These are phyloP conservation scores for Apiotrichum brassicae DNA, from an alignment of 1,284 basidiomycete species.

Conservation along the genomic window DNA sequence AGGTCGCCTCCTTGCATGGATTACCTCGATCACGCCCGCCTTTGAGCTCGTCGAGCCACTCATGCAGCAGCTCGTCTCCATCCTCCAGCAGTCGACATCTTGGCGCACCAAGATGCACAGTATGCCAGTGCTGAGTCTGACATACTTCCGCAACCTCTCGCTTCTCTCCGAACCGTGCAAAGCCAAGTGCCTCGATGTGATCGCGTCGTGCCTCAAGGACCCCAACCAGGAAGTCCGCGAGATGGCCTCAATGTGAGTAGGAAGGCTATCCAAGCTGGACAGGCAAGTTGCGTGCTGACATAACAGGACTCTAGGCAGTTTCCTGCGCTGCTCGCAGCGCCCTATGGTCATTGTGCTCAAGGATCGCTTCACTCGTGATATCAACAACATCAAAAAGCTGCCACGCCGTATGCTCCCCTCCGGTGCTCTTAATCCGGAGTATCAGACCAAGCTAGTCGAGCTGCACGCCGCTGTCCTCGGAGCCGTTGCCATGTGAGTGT, in stretches of 20 bases:
- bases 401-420: constrained; percentile 60
- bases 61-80: constrained; percentile 44
- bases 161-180: constrained; percentile 63
- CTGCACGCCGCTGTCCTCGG: constrained; percentile 88
- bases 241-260: constrained; percentile 68
- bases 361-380: constrained; percentile 69
- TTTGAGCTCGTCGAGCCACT: constrained; percentile 47
- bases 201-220: constrained; percentile 62
- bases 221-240: constrained; percentile 91
- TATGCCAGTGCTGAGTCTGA: constrained; percentile 47
- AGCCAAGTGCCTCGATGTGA: constrained; percentile 62
- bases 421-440: constrained; percentile 54
- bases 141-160: constrained; percentile 60
- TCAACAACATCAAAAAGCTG: constrained; percentile 57
- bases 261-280: too few species aligned
- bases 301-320: constrained; percentile 64
- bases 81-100: constrained; percentile 46
- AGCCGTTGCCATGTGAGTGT: constrained; percentile 49
- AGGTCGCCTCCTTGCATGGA: constrained; percentile 45
- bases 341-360: constrained; percentile 80
- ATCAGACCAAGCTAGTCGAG: constrained; percentile 64
- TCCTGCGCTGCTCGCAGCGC: constrained; percentile 88
- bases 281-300: constrained; percentile 6
- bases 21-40: constrained; percentile 49
- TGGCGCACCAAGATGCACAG: constrained; percentile 51